phyloP scores from a whole-genome alignment of 2,329 filamentous ascomycete species.

The Ophiostoma piceae region DNA sequence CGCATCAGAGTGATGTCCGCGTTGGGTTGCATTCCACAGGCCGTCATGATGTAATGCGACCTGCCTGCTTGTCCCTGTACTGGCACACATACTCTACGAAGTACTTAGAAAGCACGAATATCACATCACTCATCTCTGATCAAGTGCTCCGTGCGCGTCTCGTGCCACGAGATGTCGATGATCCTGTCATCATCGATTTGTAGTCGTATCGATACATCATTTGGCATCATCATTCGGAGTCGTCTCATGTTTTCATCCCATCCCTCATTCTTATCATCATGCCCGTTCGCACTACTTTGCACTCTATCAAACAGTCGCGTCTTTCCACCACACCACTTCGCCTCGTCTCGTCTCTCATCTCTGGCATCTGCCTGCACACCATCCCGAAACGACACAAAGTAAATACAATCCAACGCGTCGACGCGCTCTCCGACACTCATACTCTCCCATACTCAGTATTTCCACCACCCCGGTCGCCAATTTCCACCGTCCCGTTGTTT shows the following conservation, averaged over 20 bases:
- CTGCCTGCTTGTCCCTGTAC: not conserved
- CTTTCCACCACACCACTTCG: not conserved
- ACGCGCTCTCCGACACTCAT: not conserved
- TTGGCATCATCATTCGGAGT: not conserved
- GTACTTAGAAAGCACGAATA: not conserved
- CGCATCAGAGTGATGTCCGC: constrained; percentile 8
- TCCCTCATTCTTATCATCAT: not conserved
- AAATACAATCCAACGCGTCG: constrained; percentile 3
- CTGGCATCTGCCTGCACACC: not conserved
- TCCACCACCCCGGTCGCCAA: not conserved
- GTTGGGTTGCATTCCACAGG: constrained; percentile 1
- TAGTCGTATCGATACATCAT: not conserved
- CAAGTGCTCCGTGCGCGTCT: constrained; percentile 2
- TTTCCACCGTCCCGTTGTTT: not conserved
- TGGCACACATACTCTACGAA: no score
- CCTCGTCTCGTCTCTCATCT: no score
- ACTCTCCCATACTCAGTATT: not conserved
- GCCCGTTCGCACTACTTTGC: not conserved
- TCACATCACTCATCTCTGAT: not conserved
- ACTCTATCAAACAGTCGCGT: not conserved
- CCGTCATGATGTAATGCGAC: not conserved
- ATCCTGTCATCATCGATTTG: not conserved
- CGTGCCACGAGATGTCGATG: not conserved
- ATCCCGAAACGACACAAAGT: constrained; percentile 4
- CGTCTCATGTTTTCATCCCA: not conserved